Evolutionary conservation across 1,284 basidiomycete genomes (phyloP).

Genomic region (Ustilago sp.): DNA sequence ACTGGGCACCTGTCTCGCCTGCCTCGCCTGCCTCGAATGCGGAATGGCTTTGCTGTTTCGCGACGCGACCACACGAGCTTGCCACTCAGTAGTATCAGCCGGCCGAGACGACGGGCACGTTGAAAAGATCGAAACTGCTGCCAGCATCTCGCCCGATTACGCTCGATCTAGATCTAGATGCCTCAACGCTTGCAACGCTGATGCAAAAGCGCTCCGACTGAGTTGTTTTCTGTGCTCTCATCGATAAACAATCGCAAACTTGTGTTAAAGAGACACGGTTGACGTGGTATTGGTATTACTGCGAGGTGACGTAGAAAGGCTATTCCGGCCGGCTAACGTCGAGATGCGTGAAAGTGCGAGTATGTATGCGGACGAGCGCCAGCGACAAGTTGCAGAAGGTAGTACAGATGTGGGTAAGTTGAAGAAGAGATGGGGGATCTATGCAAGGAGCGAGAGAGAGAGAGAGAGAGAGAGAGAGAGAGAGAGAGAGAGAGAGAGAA

Average conservation of each 20-base stretch:
- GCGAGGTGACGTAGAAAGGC: constrained; percentile 9
- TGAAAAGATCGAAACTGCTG: not conserved
- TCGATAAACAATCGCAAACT: not conserved
- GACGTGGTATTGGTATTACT: constrained; percentile 49
- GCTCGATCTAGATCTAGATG: not conserved
- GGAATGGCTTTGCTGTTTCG: not conserved
- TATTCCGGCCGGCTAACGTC: not conserved
- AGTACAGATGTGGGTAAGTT: constrained; percentile 41
- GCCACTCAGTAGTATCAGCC: not conserved
- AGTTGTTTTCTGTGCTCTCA: not conserved
- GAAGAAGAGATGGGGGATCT: constrained; percentile 21
- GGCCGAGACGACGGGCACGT: not conserved
- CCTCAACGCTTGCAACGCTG: not conserved
- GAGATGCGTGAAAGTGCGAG: constrained; percentile 27
- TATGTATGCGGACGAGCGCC: constrained; percentile 31
- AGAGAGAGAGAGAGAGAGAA: constrained; percentile 10
- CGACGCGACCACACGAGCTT: constrained; percentile 22
- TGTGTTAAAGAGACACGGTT: constrained; percentile 27
- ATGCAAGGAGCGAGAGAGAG: constrained; percentile 33
- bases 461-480: constrained; percentile 9
- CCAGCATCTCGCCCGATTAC: not conserved
- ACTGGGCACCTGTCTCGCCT: too few relatives aligned
- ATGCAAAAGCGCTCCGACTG: too few relatives aligned
- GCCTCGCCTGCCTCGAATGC: not conserved
- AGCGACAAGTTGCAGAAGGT: constrained; percentile 34